Percentiles rank a stretch among this genome's conserved stretches.
These are phyloP conservation scores for Danielia oregonensis DNA, from an alignment of 805 yeast species.

Conservation along the genomic window DNA sequence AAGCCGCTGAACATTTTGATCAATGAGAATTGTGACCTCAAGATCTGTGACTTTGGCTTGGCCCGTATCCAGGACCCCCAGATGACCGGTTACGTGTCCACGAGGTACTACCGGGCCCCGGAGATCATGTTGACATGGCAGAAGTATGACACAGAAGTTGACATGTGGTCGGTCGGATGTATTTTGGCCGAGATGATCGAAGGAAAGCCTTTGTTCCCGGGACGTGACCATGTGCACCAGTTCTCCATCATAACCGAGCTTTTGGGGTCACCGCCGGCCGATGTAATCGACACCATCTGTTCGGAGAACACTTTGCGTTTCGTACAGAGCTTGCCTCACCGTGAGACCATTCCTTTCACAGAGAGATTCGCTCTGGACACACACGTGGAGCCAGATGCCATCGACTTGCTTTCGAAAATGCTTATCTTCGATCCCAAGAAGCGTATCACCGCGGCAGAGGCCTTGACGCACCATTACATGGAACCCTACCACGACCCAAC, in stretches of 20 bases:
- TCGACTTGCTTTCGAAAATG: slow-evolving; percentile 85
- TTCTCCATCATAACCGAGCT: slow-evolving; percentile 94
- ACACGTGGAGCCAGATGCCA: slow-evolving; percentile 50
- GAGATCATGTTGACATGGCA: slow-evolving; percentile 99
- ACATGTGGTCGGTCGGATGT: slow-evolving; percentile 97
- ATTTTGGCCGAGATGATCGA: slow-evolving; percentile 97
- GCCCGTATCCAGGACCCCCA: slow-evolving; percentile 98
- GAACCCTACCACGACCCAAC: slow-evolving; percentile 42
- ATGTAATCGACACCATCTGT: slow-evolving; percentile 93
- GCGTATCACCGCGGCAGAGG: slow-evolving; percentile 89
- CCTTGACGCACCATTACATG: slow-evolving; percentile 57
- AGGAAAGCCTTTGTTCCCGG: slow-evolving; percentile 96
- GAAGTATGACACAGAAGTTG: slow-evolving; percentile 93
- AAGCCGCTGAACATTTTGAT: slow-evolving; percentile 82
- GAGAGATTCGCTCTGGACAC: slow-evolving; percentile 67
- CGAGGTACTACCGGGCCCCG: slow-evolving; percentile 95
- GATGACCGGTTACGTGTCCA: slow-evolving; percentile 97
- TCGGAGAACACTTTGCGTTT: slow-evolving; percentile 92
- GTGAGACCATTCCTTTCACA: slow-evolving; percentile 86
- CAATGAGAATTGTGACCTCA: slow-evolving; percentile 86
- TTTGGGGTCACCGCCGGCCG: slow-evolving; percentile 93
- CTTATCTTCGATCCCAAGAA: slow-evolving; percentile 92
- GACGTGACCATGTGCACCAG: slow-evolving; percentile 97
- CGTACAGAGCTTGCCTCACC: slow-evolving; percentile 87
- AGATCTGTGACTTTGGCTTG: slow-evolving; percentile 90